Evolutionary conservation across 2,329 filamentous ascomycete species (phyloP).

Genomic region (Alternaria dauci): DNA sequence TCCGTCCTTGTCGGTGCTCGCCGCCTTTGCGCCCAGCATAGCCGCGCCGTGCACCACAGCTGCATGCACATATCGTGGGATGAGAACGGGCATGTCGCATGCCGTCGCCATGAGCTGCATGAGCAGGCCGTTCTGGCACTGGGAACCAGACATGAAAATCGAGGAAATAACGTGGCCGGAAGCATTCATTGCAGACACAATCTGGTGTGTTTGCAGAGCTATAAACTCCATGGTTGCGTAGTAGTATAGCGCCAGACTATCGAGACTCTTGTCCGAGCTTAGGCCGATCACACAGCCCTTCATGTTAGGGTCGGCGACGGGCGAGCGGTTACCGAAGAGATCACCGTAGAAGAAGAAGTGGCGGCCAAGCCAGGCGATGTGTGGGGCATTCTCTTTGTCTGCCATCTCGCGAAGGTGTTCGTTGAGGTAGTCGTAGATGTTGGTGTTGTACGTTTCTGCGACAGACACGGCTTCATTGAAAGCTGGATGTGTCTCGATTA

Average conservation of each 20-base stretch:
- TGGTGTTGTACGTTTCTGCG: conserved; percentile 81
- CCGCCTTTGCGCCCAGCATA: conserved; percentile 98
- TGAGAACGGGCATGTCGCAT: conserved; percentile 90
- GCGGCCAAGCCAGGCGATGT: conserved; percentile 83
- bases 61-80: conserved; percentile 91
- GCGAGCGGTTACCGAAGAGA: conserved; percentile 94
- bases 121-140: conserved; percentile 93
- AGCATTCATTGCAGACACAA: conserved; percentile 91
- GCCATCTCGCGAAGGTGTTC: conserved; percentile 81
- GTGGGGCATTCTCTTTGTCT: conserved; percentile 73
- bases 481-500: conserved; percentile 93
- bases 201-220: conserved; percentile 94
- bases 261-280: conserved; percentile 83
- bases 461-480: conserved; percentile 81
- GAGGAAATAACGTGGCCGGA: conserved; percentile 86
- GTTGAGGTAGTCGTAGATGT: conserved; percentile 96
- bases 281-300: conserved; percentile 87
- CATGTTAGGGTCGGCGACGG: conserved; percentile 93
- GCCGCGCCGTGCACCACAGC: conserved; percentile 98
- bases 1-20: conserved; percentile 77
- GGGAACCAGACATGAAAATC: conserved; percentile 98
- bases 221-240: conserved; percentile 99
- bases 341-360: conserved; percentile 99
- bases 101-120: conserved; percentile 91
- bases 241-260: conserved; percentile 89